A percentile compares a stretch with the other conserved stretches of the same genome.
phyloP scores from a whole-genome alignment of 129 eudicot species.

The Dittrichia graveolens region DNA sequence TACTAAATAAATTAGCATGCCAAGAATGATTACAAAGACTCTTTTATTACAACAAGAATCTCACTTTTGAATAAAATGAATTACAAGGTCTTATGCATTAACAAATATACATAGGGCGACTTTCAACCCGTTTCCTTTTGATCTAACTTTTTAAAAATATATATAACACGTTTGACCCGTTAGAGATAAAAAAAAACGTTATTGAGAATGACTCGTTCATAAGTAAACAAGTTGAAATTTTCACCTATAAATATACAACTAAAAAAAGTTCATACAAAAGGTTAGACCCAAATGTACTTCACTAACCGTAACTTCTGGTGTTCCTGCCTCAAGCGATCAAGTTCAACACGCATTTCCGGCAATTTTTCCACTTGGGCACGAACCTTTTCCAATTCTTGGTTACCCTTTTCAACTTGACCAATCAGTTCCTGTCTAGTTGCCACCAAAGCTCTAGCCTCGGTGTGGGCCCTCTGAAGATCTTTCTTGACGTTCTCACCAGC shows the following conservation, averaged over 20 bases:
- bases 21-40: background rate
- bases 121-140: background rate
- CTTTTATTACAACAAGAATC: background rate
- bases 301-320: constrained; percentile 84
- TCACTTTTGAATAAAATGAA: background rate
- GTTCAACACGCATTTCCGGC: constrained; percentile 71
- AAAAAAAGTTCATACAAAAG: background rate
- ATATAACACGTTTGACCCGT: background rate
- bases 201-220: background rate
- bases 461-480: constrained; percentile 65
- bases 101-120: background rate
- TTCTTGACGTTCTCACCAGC: constrained; percentile 63
- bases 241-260: background rate
- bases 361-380: constrained; percentile 53
- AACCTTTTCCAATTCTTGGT: constrained; percentile 57
- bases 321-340: constrained; percentile 74
- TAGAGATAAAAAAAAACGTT: background rate
- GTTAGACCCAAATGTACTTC: constrained; percentile 20
- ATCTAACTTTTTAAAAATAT: background rate
- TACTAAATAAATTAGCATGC: background rate
- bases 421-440: constrained; percentile 59
- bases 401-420: constrained; percentile 45
- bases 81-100: too few species aligned
- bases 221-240: background rate
- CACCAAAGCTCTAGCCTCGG: constrained; percentile 70